Percentiles rank a stretch among this genome's conserved stretches.
phyloP scores from a whole-genome alignment of 2,329 filamentous ascomycete genomes.

The Teratosphaeria zuluensis region DNA sequence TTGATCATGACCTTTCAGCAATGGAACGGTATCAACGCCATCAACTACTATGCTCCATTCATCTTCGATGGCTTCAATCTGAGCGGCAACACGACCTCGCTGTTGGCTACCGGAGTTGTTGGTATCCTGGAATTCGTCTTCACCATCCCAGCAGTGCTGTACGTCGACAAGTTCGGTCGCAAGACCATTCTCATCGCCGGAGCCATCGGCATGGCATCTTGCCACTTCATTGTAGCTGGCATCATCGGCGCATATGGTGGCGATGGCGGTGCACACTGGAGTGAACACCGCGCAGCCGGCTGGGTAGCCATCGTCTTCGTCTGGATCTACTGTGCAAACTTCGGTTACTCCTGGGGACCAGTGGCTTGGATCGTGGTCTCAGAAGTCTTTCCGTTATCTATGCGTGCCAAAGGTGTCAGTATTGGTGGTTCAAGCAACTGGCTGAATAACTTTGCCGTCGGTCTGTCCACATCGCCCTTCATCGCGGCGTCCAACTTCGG shows the following conservation, averaged over 20 bases:
- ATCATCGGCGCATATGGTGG: conserved; percentile 51
- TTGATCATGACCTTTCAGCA: conserved; percentile 40
- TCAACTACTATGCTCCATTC: conserved; percentile 40
- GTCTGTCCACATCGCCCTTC: conserved; percentile 11
- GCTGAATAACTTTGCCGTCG: conserved; percentile 18
- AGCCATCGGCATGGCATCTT: conserved; percentile 30
- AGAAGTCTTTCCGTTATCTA: conserved; percentile 19
- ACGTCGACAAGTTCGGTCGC: conserved; percentile 46
- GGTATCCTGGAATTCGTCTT: conserved; percentile 61
- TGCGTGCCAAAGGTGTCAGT: conserved; percentile 20
- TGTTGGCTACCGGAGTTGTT: conserved; percentile 62
- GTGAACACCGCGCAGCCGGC: conserved; percentile 48
- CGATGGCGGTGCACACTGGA: conserved; percentile 35
- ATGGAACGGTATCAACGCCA: conserved; percentile 38
- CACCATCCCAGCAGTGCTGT: conserved; percentile 53
- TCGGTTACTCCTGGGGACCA: conserved; percentile 62
- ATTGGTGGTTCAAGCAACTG: conserved; percentile 13
- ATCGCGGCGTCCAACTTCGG: conserved; percentile 11
- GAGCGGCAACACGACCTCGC: conserved; percentile 38
- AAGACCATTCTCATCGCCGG: conserved; percentile 31
- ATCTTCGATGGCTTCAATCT: conserved; percentile 41
- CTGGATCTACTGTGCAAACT: conserved; percentile 65
- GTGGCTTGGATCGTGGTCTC: conserved; percentile 53
- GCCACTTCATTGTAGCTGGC: conserved; percentile 38
- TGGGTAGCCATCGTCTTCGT: conserved; percentile 61